Conservation (phyloP, 139 green algal species). For the Closterium sp. region DNA sequence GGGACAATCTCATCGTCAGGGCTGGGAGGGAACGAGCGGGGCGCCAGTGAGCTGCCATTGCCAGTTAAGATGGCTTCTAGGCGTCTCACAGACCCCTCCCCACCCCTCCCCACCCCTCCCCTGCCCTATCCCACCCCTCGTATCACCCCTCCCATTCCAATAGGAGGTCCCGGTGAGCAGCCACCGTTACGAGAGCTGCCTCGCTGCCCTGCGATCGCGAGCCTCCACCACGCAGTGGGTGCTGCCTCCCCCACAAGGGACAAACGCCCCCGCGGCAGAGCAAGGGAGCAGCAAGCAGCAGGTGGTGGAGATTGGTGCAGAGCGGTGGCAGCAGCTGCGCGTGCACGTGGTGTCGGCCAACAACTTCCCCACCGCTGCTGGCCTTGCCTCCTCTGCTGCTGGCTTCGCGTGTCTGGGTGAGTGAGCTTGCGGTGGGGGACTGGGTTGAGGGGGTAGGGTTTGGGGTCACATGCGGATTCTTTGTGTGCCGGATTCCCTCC, state of each 20-base stretch:
- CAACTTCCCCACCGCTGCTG: slow-evolving; percentile 53
- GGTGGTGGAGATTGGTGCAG: slow-evolving; percentile 9
- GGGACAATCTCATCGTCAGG: too few relatives aligned
- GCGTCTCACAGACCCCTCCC: too few relatives aligned
- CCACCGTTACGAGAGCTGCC: slow-evolving; percentile 44
- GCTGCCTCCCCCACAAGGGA: neutral
- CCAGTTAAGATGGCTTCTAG: too few relatives aligned
- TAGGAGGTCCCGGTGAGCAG: slow-evolving; percentile 1
- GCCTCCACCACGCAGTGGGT: neutral
- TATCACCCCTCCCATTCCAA: neutral
- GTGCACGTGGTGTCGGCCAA: slow-evolving; percentile 49
- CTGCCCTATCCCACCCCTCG: neutral
- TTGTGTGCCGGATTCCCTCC: too few relatives aligned
- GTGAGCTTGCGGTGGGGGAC: neutral
- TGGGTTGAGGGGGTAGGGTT: too few relatives aligned
- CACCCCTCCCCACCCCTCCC: neutral
- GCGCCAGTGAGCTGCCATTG: too few relatives aligned
- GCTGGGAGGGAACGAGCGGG: neutral
- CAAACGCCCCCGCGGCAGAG: neutral
- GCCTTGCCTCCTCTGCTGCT: slow-evolving; percentile 53
- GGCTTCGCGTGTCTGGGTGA: slow-evolving; percentile 51
- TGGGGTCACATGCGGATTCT: too few relatives aligned
- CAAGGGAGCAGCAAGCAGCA: neutral
- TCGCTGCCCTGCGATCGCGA: slow-evolving; percentile 19
- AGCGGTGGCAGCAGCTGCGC: slow-evolving; percentile 15